A percentile compares a stretch with the other conserved stretches of the same genome.
phyloP scores from a whole-genome alignment of 169 alveolate species.

The Toxoplasma gondii region DNA sequence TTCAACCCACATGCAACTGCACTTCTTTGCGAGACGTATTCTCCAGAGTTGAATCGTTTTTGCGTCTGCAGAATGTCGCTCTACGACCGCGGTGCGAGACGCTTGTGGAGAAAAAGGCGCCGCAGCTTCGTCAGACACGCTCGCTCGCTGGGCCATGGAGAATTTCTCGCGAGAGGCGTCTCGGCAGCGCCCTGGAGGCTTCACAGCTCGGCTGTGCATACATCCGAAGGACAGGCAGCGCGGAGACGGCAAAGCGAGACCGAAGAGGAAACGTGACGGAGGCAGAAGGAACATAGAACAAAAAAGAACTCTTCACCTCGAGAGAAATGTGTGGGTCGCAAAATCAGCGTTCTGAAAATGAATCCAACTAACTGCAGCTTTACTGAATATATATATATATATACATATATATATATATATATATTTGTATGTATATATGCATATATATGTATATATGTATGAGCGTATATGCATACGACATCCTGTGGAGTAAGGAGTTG shows the following conservation, averaged over 20 bases:
- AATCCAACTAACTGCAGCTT: not conserved
- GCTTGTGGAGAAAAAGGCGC: not conserved
- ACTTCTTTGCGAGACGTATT: too few species aligned
- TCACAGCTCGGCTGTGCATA: not conserved
- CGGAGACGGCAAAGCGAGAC: not conserved
- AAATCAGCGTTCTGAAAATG: not conserved
- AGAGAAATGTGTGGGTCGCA: not conserved
- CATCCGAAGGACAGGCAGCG: not conserved
- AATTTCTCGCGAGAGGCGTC: not conserved
- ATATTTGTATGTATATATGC: not conserved
- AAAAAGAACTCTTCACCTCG: not conserved
- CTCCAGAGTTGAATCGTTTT: not conserved
- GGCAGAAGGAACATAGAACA: not conserved
- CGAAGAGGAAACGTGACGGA: not conserved
- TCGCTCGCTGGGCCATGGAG: not conserved
- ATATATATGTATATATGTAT: not conserved
- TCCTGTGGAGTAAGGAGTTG: too few species aligned
- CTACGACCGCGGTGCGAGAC: constrained; percentile 10
- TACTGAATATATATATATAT: not conserved
- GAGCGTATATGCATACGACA: not conserved
- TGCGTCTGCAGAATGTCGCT: not conserved
- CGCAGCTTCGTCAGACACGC: not conserved
- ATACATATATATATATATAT: not conserved
- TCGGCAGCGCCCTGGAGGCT: constrained; percentile 27
- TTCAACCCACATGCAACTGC: too few species aligned